Percentiles rank a stretch among this genome's conserved stretches.
phyloP scores from a whole-genome alignment of 2,329 filamentous ascomycete species.

The Alternaria sp. region DNA sequence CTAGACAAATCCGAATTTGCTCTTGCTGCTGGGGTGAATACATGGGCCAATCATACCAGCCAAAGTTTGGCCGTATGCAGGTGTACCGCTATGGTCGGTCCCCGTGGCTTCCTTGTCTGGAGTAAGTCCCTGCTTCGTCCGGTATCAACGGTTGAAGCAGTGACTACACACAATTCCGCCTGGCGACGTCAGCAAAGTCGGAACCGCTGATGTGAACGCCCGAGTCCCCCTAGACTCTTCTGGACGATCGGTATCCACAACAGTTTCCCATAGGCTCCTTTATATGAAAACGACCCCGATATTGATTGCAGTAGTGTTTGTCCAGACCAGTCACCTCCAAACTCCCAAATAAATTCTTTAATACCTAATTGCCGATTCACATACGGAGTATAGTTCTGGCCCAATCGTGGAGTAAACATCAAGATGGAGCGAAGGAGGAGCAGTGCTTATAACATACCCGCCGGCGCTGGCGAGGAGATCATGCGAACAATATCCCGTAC shows the following conservation, averaged over 20 bases:
- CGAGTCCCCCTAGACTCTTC: not conserved
- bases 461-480: conserved; percentile 24
- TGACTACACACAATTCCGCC: not conserved
- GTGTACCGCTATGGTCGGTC: not conserved
- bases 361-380: not conserved
- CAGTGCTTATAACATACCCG: not conserved
- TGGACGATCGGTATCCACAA: conserved; percentile 3
- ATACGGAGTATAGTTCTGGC: not conserved
- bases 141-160: not conserved
- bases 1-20: conserved; percentile 2
- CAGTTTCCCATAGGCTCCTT: not conserved
- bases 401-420: not conserved
- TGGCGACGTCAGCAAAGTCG: conserved; percentile 6
- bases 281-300: conserved; percentile 2
- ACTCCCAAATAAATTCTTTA: not conserved
- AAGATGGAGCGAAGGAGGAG: conserved; percentile 11
- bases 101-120: conserved; percentile 6
- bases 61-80: not conserved
- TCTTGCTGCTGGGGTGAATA: not conserved
- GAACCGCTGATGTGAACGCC: conserved; percentile 1
- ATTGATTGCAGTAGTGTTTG: not conserved
- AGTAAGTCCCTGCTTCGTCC: conserved; percentile 4
- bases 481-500: conserved; percentile 28
- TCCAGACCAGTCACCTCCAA: not conserved
- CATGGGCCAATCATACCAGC: not conserved